Base-by-base conservation (phyloP, 2,329 filamentous ascomycete genomes). In the Ceratocystis diversiconidia region DNA sequence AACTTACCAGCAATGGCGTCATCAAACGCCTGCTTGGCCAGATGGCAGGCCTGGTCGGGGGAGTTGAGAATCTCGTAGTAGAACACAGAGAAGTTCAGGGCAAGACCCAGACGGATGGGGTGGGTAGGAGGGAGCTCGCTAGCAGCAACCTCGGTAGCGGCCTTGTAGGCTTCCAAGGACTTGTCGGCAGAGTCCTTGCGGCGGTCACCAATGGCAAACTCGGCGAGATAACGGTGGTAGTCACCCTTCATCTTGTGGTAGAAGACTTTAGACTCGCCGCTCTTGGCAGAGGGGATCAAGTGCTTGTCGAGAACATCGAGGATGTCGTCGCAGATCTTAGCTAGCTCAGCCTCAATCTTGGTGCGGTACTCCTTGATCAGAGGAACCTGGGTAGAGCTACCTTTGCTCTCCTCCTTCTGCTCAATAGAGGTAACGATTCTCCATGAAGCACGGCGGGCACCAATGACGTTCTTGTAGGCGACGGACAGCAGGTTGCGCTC, bases 201-300 rank as follows among this genome's bases (percentile, higher is more conserved):
- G 82, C 90, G 90, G 76, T 96, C 91, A 74, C 91, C 90, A 76
- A 89, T 82, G 74, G 91, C 92, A 77, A 96, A 96, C 83, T 96
- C 92, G 75, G 92, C 92, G 69, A 96, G 89, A 81, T 96, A 96
- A 76, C 92, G 91, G 86, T 96, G 91, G 85, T 96, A 96, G 80
- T 96, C 92, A 79, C 92, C 92, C 90, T 96, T 96, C 91, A 97
- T 97, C 88, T 97, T 97, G 88, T 97, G 92, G 82, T 96, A 96
- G 82, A 97, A 97, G 73, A 97, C 92, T 86, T 96, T 96, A 74
- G 91, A 96, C 83, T 97, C 92, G 79, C 92, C 92, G 74, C 86
- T 90, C 83, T 94, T 88, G 72, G 92, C 92, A 73, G 89, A 94
- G 73, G 90, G 89, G 74, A 97, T 96, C 74, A 97, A 83, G 81